Base-by-base conservation (phyloP, 768 basidiomycete genomes). In the Scleroderma bovista region DNA sequence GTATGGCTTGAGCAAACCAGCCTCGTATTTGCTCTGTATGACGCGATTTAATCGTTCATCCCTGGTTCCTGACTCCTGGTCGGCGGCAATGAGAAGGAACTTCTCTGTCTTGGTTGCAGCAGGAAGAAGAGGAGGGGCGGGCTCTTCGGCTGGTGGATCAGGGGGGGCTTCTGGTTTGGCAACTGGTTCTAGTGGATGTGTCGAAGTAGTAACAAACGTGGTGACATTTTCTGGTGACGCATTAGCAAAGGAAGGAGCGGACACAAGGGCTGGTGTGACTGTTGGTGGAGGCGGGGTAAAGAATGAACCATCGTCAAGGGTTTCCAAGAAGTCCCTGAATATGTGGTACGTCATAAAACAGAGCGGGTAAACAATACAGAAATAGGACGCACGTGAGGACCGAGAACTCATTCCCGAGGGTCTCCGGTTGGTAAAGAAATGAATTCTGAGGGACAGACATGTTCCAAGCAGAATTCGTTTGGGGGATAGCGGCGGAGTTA, bases 1-100 rank as follows among this genome's bases (percentile, higher is more conserved):
- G 60, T 95, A 96, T 3, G 95, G 95, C 61, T 91, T 93, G 56
- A 97, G 70, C 38, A 98, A 67, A 0, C 94, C 95, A 2, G 95
- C 95, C 62, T 98, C 94, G 68, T 96, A 97, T 69, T 97, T 98
- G 60, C 89, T 92, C 57, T 88, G 80, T 57, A 97, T 98, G 56
- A 97, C 95, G 51, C 88, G 78, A 57, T 86, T 89, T 45, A 98
- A 69, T 1, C 94, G 82, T 57, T 95, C 90, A 57, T 94, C 88
- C 38, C 95, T 76, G 20, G 92, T 87, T 0, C 94, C 94, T 1
- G 87, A 80, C 47, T 88, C 89, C 60, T 96, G 94, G 66, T 97
- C 95, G 0, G 95, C 95, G 3, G 95, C 94, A 0, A 91, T 94
- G 20, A 97, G 73, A 52, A 96, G 74, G 69, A 94, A 98, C 44